phyloP scores from a whole-genome alignment of 2,329 filamentous ascomycete genomes.

The Huntiella savannae region DNA sequence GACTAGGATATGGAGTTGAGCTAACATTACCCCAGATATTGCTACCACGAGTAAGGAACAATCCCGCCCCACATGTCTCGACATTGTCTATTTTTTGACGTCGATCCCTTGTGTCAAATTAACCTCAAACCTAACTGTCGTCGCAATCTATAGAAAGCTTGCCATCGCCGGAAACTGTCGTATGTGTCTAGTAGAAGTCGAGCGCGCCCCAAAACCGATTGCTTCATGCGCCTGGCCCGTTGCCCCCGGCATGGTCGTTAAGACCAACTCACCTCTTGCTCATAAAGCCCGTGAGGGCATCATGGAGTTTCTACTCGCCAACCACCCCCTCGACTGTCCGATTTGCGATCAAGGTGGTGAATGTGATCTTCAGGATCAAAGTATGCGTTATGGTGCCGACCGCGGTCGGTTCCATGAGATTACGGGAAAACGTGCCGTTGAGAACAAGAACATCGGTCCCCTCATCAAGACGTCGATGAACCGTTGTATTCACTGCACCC shows the following conservation, averaged over 20 bases:
- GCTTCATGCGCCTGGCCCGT: slow-evolving; percentile 98
- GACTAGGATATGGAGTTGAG: slow-evolving; percentile 2
- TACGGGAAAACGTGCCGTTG: slow-evolving; percentile 86
- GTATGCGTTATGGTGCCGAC: slow-evolving; percentile 94
- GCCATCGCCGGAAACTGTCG: slow-evolving; percentile 99
- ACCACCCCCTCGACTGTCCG: slow-evolving; percentile 89
- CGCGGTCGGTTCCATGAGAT: slow-evolving; percentile 93
- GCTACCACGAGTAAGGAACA: slow-evolving; percentile 76
- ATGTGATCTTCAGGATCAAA: slow-evolving; percentile 97
- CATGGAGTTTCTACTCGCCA: slow-evolving; percentile 95
- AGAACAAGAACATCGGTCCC: slow-evolving; percentile 98
- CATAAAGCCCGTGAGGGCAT: slow-evolving; percentile 98
- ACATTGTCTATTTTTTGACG: slow-evolving; percentile 15
- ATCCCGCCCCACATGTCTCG: slow-evolving; percentile 11
- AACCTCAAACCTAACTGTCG: background rate
- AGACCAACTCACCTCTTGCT: slow-evolving; percentile 87
- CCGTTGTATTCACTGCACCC: slow-evolving; percentile 96
- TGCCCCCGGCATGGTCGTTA: slow-evolving; percentile 96
- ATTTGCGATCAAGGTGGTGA: slow-evolving; percentile 98
- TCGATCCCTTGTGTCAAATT: background rate
- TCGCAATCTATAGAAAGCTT: slow-evolving; percentile 51
- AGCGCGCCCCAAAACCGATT: slow-evolving; percentile 87
- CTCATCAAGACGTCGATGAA: slow-evolving; percentile 99
- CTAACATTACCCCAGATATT: slow-evolving; percentile 46
- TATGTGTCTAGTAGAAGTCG: slow-evolving; percentile 98